Conservation (phyloP, 177 flowering plant species). For the Vitis hybrid region DNA sequence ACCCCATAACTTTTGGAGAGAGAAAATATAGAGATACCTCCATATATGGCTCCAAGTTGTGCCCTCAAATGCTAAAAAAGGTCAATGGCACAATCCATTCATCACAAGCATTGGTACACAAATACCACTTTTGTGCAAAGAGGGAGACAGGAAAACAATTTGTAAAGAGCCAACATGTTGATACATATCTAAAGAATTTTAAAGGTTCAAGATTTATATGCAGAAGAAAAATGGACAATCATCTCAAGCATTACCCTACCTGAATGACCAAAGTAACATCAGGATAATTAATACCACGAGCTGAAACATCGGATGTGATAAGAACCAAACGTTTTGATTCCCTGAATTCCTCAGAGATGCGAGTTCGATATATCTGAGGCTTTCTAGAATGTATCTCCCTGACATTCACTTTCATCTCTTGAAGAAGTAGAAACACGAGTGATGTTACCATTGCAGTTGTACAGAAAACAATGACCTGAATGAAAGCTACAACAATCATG, state of each 20-base stretch:
- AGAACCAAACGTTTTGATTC: conserved; percentile 73
- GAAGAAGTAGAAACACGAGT: conserved; percentile 64
- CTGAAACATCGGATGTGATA: conserved; percentile 86
- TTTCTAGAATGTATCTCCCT: conserved; percentile 88
- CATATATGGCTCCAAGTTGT: too few relatives aligned
- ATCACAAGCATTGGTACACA: background rate
- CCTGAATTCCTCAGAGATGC: conserved; percentile 80
- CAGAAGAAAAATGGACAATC: background rate
- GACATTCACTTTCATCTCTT: conserved; percentile 80
- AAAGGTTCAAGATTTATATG: background rate
- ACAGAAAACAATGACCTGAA: conserved; percentile 89
- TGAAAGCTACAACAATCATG: conserved; percentile 15
- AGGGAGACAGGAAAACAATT: background rate
- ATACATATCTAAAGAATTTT: background rate
- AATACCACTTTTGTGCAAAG: background rate
- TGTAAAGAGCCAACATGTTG: background rate
- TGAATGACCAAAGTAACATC: conserved; percentile 92
- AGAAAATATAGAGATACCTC: too few relatives aligned
- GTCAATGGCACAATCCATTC: background rate
- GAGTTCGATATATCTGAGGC: conserved; percentile 72
- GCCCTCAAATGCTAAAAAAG: too few relatives aligned
- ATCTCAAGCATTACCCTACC: conserved; percentile 37
- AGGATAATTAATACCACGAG: conserved; percentile 93
- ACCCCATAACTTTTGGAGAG: too few relatives aligned
- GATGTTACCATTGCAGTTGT: conserved; percentile 90